Percentiles rank a stretch among this genome's conserved stretches.
These are phyloP conservation scores for Penicillium fuscoglaucum DNA, from an alignment of 2,329 filamentous ascomycete species.

Conservation along the genomic window DNA sequence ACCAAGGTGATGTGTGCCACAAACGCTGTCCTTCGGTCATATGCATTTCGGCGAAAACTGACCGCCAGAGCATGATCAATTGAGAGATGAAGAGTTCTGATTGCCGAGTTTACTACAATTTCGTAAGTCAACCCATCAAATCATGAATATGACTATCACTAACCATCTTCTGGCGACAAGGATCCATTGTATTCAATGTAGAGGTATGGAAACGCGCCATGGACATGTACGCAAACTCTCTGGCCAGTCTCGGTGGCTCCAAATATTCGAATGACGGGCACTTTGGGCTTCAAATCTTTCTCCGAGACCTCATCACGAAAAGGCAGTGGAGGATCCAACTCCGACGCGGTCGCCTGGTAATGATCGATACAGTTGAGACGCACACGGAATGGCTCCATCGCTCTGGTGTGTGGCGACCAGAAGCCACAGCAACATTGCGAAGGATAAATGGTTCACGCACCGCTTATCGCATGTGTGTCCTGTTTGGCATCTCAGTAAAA, in stretches of 20 bases:
- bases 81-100: slow-evolving; percentile 74
- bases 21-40: slow-evolving; percentile 68
- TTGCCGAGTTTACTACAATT: slow-evolving; percentile 68
- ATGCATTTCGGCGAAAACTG: slow-evolving; percentile 75
- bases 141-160: slow-evolving; percentile 25
- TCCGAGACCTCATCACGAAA: slow-evolving; percentile 62
- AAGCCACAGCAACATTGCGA: slow-evolving; percentile 30
- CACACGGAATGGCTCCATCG: slow-evolving; percentile 79
- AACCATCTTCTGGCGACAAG: slow-evolving; percentile 67
- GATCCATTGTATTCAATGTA: slow-evolving; percentile 81
- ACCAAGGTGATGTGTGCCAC: slow-evolving; percentile 89
- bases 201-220: slow-evolving; percentile 94
- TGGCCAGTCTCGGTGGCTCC: slow-evolving; percentile 92
- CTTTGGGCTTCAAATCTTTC: slow-evolving; percentile 64
- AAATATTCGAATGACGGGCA: slow-evolving; percentile 87
- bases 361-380: slow-evolving; percentile 95
- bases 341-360: slow-evolving; percentile 78
- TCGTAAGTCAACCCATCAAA: slow-evolving; percentile 14
- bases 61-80: slow-evolving; percentile 88
- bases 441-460: neutral
- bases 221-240: slow-evolving; percentile 93
- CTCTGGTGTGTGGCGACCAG: slow-evolving; percentile 19
- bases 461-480: slow-evolving; percentile 4
- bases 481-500: neutral
- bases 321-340: slow-evolving; percentile 76